Percentiles rank a stretch among this genome's conserved stretches.
Conservation (phyloP, 169 alveolate genomes). For the Perkinsus chesapeaki region DNA sequence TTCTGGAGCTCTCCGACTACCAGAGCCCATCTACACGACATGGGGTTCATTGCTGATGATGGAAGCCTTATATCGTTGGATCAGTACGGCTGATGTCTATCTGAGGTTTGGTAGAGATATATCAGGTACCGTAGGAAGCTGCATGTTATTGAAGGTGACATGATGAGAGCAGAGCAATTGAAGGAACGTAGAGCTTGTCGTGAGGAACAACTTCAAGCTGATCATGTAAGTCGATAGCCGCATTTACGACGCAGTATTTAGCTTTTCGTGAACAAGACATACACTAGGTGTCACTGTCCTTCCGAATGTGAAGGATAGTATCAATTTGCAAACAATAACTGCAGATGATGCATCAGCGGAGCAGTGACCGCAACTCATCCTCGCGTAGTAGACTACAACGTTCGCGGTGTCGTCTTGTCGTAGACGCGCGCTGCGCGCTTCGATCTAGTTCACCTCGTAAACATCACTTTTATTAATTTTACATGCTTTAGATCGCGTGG, state of each 20-base stretch:
- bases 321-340: no score
- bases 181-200: background rate
- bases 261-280: no score
- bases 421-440: no score
- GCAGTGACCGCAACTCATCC: no score
- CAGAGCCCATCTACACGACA: background rate
- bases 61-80: background rate
- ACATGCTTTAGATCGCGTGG: background rate
- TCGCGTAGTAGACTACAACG: no score
- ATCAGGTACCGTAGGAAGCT: background rate
- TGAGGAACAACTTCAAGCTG: background rate
- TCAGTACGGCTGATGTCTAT: background rate
- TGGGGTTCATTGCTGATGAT: background rate
- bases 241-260: background rate
- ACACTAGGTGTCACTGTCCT: no score
- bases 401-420: no score
- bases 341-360: no score
- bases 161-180: background rate
- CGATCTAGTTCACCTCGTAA: no score
- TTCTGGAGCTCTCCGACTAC: background rate
- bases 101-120: background rate
- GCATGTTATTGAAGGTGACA: background rate
- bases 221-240: background rate
- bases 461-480: background rate
- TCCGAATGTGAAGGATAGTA: no score